phyloP scores from a whole-genome alignment of 768 basidiomycete species.

The Lyophyllum atratum region DNA sequence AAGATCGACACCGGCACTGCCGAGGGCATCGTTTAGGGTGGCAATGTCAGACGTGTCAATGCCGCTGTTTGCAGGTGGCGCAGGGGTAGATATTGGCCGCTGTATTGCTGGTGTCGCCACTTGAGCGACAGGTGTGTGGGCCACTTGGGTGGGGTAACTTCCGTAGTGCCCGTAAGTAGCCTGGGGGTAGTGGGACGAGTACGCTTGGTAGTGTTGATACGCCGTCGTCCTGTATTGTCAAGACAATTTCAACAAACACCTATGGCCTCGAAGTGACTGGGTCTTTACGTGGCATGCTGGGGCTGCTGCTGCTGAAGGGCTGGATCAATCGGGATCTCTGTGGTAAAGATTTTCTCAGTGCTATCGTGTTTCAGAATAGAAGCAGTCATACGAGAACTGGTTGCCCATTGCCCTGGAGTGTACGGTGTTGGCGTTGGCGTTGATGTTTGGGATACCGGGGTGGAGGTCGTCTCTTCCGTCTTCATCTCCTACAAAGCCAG shows the following conservation, averaged over 20 bases:
- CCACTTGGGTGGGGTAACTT: slow-evolving; percentile 35
- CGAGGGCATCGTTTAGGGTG: slow-evolving; percentile 81
- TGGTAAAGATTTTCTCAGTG: neutral
- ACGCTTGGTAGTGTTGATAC: slow-evolving; percentile 52
- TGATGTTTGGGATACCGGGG: slow-evolving; percentile 29
- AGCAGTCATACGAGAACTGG: slow-evolving; percentile 26
- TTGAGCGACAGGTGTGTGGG: slow-evolving; percentile 25
- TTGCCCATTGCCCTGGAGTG: slow-evolving; percentile 32
- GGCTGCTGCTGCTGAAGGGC: slow-evolving; percentile 68
- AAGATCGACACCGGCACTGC: slow-evolving; percentile 87
- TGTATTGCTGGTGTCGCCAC: slow-evolving; percentile 23
- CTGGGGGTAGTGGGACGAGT: slow-evolving; percentile 45
- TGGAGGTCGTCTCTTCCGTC: slow-evolving; percentile 31
- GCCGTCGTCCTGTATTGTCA: slow-evolving; percentile 38
- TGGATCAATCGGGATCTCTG: slow-evolving; percentile 69
- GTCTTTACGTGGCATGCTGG: slow-evolving; percentile 43
- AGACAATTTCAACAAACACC: slow-evolving; percentile 18
- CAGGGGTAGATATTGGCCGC: slow-evolving; percentile 13
- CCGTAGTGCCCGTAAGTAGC: slow-evolving; percentile 51
- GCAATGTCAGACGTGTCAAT: slow-evolving; percentile 74
- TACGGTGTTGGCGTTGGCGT: slow-evolving; percentile 27
- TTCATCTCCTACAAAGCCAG: slow-evolving; percentile 32
- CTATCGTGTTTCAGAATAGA: neutral
- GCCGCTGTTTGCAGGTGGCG: slow-evolving; percentile 28
- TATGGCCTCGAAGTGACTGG: slow-evolving; percentile 19